A percentile compares a stretch with the other conserved stretches of the same genome.
These are phyloP conservation scores for Sutorius eximius DNA, from an alignment of 1,284 basidiomycete species.

Conservation along the genomic window DNA sequence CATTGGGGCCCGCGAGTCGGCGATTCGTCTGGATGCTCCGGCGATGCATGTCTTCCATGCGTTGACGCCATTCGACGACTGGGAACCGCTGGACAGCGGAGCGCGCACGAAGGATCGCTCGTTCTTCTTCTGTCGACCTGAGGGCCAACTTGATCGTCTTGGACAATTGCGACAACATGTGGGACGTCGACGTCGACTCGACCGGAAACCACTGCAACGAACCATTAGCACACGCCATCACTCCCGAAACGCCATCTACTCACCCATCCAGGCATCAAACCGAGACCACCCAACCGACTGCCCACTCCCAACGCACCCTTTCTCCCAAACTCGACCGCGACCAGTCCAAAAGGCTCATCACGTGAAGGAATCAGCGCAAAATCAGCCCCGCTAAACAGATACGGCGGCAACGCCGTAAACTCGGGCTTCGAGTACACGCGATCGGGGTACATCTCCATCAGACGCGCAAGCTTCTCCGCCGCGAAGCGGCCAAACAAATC, in stretches of 20 bases:
- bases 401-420: conserved; percentile 91
- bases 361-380: conserved; percentile 92
- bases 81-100: conserved; percentile 95
- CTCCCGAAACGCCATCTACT: conserved; percentile 31
- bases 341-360: conserved; percentile 92
- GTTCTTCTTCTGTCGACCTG: conserved; percentile 86
- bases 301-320: conserved; percentile 95
- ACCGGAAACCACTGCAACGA: conserved; percentile 85
- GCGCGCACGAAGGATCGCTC: conserved; percentile 86
- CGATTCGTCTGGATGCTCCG: conserved; percentile 79
- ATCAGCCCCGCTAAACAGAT: conserved; percentile 90
- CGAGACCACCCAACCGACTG: conserved; percentile 87
- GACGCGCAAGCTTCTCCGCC: conserved; percentile 84
- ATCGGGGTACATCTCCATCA: conserved; percentile 94
- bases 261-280: conserved; percentile 96
- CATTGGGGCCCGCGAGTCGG: conserved; percentile 63
- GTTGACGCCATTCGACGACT: conserved; percentile 93
- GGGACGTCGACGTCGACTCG: conserved; percentile 84
- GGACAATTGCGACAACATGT: conserved; percentile 92
- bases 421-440: conserved; percentile 92
- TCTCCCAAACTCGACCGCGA: conserved; percentile 92
- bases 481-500: conserved; percentile 93
- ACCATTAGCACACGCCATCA: conserved; percentile 8
- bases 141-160: conserved; percentile 93
- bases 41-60: conserved; percentile 90